Percentiles rank a stretch among this genome's conserved stretches.
Evolutionary conservation across 2,329 filamentous ascomycete genomes (phyloP).

Genomic region (Fusarium oligoseptatum): DNA sequence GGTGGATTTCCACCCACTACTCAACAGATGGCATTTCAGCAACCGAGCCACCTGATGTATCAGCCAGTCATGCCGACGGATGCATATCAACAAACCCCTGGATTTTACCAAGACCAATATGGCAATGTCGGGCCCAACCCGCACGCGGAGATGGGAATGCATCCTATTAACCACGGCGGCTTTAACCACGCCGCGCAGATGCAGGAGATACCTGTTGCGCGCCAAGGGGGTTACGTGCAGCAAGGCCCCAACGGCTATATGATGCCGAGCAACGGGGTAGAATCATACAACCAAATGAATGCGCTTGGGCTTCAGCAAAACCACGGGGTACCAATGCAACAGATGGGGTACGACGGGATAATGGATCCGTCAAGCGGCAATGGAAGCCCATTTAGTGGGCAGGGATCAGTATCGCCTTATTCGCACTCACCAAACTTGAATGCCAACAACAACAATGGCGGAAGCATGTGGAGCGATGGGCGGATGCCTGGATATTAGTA

Average conservation of each 20-base stretch:
- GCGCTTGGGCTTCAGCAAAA: slow-evolving; percentile 52
- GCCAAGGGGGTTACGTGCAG: slow-evolving; percentile 42
- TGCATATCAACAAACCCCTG: slow-evolving; percentile 39
- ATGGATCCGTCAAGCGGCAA: slow-evolving; percentile 51
- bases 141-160: slow-evolving; percentile 42
- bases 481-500: slow-evolving; percentile 34
- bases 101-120: slow-evolving; percentile 47
- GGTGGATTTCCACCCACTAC: slow-evolving; percentile 35
- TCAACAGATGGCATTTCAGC: slow-evolving; percentile 37
- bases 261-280: slow-evolving; percentile 46
- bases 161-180: slow-evolving; percentile 43
- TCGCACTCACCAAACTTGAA: slow-evolving; percentile 52
- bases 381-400: slow-evolving; percentile 54
- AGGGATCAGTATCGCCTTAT: slow-evolving; percentile 53
- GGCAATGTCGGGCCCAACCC: slow-evolving; percentile 45
- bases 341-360: slow-evolving; percentile 50
- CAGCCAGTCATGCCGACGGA: slow-evolving; percentile 43
- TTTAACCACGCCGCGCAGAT: slow-evolving; percentile 42
- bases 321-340: slow-evolving; percentile 44
- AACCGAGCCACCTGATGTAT: slow-evolving; percentile 43
- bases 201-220: slow-evolving; percentile 43
- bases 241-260: slow-evolving; percentile 43
- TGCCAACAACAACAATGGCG: slow-evolving; percentile 32
- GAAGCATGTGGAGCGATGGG: slow-evolving; percentile 33
- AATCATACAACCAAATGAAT: slow-evolving; percentile 51